Evolutionary conservation across 2,329 filamentous ascomycete genomes (phyloP).

Genomic region (Ophiostoma fasciatum): DNA sequence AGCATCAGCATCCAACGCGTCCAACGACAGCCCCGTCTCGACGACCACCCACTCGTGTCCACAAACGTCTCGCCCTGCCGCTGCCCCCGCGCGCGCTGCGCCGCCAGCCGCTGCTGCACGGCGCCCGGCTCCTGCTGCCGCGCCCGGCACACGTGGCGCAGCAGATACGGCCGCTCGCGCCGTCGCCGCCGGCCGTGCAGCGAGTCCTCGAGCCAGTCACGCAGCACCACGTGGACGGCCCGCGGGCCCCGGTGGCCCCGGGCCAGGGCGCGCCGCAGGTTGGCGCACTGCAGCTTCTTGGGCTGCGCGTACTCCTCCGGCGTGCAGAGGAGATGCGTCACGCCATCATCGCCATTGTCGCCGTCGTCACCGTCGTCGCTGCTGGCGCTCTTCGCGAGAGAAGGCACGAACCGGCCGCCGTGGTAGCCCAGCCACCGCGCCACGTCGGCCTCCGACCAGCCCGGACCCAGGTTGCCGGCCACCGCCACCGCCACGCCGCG

Average conservation of each 20-base stretch:
- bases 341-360: slow-evolving; percentile 18
- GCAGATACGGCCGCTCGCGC: slow-evolving; percentile 24
- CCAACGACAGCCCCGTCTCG: not conserved
- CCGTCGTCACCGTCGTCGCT: slow-evolving; percentile 34
- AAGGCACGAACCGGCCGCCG: slow-evolving; percentile 39
- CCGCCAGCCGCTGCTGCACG: slow-evolving; percentile 19
- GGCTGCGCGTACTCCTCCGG: slow-evolving; percentile 36
- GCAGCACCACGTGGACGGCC: slow-evolving; percentile 24
- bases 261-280: not conserved
- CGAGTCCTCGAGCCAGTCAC: slow-evolving; percentile 40
- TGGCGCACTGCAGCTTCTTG: not conserved
- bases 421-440: slow-evolving; percentile 49
- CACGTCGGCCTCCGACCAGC: slow-evolving; percentile 39
- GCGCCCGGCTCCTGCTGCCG: slow-evolving; percentile 4
- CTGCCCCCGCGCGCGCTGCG: slow-evolving; percentile 18
- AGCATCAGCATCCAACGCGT: too few species aligned
- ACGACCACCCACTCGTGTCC: slow-evolving; percentile 30
- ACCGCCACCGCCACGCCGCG: slow-evolving; percentile 28
- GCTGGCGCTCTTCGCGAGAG: too few species aligned
- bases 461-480: slow-evolving; percentile 39
- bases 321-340: slow-evolving; percentile 62
- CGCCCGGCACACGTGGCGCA: slow-evolving; percentile 20
- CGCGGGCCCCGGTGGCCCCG: not conserved
- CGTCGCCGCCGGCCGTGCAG: slow-evolving; percentile 16
- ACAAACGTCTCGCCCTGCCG: slow-evolving; percentile 26